These are phyloP conservation scores for Ormosia emarginata DNA, from an alignment of 306 rosid genomes.

Conservation along the genomic window DNA sequence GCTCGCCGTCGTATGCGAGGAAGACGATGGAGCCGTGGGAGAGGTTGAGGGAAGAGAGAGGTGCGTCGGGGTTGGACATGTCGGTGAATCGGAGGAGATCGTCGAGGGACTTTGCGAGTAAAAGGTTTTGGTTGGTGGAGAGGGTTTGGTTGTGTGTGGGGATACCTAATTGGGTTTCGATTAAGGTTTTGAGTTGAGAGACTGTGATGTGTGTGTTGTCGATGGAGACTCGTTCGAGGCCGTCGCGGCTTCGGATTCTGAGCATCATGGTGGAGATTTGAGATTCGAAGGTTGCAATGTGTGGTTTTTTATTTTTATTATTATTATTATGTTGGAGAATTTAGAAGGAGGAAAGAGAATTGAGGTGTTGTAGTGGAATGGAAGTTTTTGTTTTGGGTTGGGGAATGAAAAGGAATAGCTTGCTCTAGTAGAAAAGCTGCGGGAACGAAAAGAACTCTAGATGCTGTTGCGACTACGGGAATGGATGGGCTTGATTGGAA, in stretches of 20 bases:
- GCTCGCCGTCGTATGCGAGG: slow-evolving; percentile 77
- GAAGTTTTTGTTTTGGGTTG: not conserved
- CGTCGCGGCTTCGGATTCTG: slow-evolving; percentile 93
- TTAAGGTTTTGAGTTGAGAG: slow-evolving; percentile 49
- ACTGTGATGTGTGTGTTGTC: slow-evolving; percentile 65
- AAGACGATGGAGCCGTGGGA: slow-evolving; percentile 74
- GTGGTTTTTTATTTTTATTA: too few relatives aligned
- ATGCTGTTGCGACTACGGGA: not conserved
- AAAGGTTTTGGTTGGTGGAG: slow-evolving; percentile 77
- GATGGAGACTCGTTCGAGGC: slow-evolving; percentile 70
- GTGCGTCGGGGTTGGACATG: slow-evolving; percentile 53
- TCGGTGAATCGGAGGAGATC: slow-evolving; percentile 75
- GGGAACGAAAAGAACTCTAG: not conserved
- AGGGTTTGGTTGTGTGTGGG: slow-evolving; percentile 77
- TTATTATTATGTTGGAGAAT: too few relatives aligned
- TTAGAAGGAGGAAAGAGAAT: too few relatives aligned
- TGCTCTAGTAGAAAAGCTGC: not conserved
- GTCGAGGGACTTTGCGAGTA: slow-evolving; percentile 51
- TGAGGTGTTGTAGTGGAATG: not conserved
- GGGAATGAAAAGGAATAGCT: slow-evolving; percentile 11
- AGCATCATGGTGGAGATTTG: slow-evolving; percentile 60
- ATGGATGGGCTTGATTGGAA: not conserved
- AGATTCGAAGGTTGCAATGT: too few relatives aligned
- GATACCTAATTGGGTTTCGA: slow-evolving; percentile 63
- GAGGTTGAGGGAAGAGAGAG: slow-evolving; percentile 60